Evolutionary conservation across 2,329 filamentous ascomycete species (phyloP), one percentile per base, ranked within the genome.

Genomic region (Fusarium secorum): DNA sequence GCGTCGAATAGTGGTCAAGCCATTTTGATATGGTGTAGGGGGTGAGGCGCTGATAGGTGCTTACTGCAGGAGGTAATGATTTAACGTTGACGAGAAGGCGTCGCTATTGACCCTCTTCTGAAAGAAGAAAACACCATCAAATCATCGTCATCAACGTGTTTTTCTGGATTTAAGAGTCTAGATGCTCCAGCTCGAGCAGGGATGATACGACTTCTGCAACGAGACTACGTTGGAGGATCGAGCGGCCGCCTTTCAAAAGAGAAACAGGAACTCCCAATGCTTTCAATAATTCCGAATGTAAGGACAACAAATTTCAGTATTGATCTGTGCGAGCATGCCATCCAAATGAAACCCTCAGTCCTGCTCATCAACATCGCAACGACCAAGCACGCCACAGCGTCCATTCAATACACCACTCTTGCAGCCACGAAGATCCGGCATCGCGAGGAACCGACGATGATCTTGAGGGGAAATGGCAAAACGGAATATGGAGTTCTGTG

Each of bases 61-160:
- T 55, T 18, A 26, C 5, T 11, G 7, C 8, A 3, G 15, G 26
- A 51, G 6, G 22, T 11, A 1, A 46, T 67, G 64, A 57, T 57
- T 24, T 4, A 68, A 67, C 33, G 6, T 63, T 67, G 64, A 63
- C 56, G 49, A 51, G 14, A 67, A n/a, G 32, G 17, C 39, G 35
- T 42, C 13, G 11, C 22, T 22, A 15, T 26, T 22, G n/a, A 11
- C n/a, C 30, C 24, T 22, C 9, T 17, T n/a, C 7, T 15, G 17
- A 8, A 36, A 17, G 6, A 24, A 17, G 32, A 24, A 38, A 28
- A 1, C 3, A 1, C 4, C 30, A 15, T 14, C n/a, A 28, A 24
- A 51, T 11, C 11, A 22, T 38, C n/a, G 6, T 45, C 24, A 11
- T 57, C 9, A 14, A 39, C 45, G 28, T 54, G 55, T 45, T 57